phyloP scores from a whole-genome alignment of 1,284 basidiomycete species.

The Pascua guehoae region DNA sequence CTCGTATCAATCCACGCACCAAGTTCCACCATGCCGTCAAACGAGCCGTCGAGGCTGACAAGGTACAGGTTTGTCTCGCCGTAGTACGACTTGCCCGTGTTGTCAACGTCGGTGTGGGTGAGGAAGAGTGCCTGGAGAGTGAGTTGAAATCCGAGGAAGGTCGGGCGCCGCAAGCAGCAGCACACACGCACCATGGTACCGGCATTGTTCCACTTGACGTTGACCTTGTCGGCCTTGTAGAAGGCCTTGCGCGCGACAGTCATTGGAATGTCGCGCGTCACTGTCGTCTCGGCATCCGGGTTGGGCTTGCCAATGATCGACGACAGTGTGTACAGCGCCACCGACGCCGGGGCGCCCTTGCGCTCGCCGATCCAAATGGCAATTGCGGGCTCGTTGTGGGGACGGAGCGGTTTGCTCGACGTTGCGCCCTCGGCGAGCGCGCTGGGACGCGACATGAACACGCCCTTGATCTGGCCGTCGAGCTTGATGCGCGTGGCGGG shows the following conservation, averaged over 20 bases:
- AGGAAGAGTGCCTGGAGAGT: constrained; percentile 68
- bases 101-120: constrained; percentile 94
- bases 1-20: too few relatives aligned
- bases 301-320: constrained; percentile 53
- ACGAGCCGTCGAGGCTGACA: constrained; percentile 89
- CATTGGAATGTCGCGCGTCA: constrained; percentile 40
- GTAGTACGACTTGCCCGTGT: constrained; percentile 95
- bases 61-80: constrained; percentile 95
- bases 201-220: constrained; percentile 94
- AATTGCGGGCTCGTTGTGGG: constrained; percentile 50
- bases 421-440: constrained; percentile 32
- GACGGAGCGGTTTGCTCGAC: constrained; percentile 27
- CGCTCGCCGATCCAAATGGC: constrained; percentile 92
- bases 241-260: constrained; percentile 71
- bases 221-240: constrained; percentile 90
- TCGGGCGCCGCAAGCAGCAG: too few relatives aligned
- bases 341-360: constrained; percentile 89
- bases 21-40: constrained; percentile 84
- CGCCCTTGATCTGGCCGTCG: constrained; percentile 42
- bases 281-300: constrained; percentile 60
- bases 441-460: constrained; percentile 41
- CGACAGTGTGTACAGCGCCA: constrained; percentile 76
- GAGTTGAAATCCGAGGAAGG: too few relatives aligned
- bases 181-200: constrained; percentile 56
- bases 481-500: constrained; percentile 38